Evolutionary conservation across 495 filamentous ascomycete species (phyloP), one percentile per base, ranked within the genome.

Genomic region (Parmelia sp.): DNA sequence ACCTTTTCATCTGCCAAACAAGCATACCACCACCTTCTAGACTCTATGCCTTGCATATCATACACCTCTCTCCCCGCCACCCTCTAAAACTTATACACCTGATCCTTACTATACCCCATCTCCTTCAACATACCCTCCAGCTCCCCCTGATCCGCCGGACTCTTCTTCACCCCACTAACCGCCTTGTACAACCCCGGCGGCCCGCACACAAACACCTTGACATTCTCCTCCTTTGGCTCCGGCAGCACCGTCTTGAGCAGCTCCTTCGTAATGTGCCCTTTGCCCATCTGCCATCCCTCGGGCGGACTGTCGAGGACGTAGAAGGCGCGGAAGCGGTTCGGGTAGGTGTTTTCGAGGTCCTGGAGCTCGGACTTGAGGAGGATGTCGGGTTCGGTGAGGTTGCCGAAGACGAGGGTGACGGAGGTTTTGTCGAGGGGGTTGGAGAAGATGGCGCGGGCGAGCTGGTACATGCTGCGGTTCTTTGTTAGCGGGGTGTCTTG

Each of bases 51-150:
- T 45, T 17, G 1, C 23, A 11, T 47, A 42, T 47, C 53, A 45
- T 64, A 57, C 62, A 57, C 33, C 27, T 6, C 25, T n/a, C n/a
- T 27, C n/a, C 4, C 14, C 55, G 1, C 15, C 53, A 31, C 25
- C 17, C 49, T 75, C 71, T 90, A 98, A 75, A 98, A 98, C 82
- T 98, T 98, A 81, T 89, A 97, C 33, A 98, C 95, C 81, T 98
- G 95, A 55, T 97, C 94, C 78, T 90, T 81, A 62, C 71, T 82
- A 79, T 97, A 98, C 23, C 94, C 94, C 59, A 98, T 76, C 74
- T 97, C 91, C 82, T 91, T 89, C 71, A 98, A 77, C 68, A 86
- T 74, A 62, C 94, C 94, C 8, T 77, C 77, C 45, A 98, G 78
- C 82, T 97, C 94, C 55, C 94, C 94, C 78, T 98, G 94, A 72